Base-by-base conservation (phyloP, 1,284 basidiomycete genomes). In the Tilletiopsis washingtonensis region DNA sequence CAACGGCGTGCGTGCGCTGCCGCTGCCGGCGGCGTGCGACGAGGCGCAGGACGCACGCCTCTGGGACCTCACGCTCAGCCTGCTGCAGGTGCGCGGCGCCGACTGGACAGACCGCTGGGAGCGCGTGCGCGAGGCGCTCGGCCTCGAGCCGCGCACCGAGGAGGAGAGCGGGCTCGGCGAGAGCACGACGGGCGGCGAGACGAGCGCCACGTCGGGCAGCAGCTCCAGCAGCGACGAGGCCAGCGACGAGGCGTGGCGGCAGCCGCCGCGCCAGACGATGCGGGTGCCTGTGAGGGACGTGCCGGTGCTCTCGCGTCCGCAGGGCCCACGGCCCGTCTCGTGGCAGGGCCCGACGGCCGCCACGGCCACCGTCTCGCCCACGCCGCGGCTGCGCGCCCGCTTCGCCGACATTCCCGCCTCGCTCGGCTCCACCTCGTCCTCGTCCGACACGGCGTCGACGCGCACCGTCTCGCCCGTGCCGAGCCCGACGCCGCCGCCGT, bases 51-150 rank as follows among this genome's bases (percentile, higher is more conserved):
- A 66, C 42, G 55, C 61, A 5, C 56, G 59, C 4, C 53, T 69
- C n/a, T 72, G 69, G 69, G 59, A 67, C 38, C 57, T 59, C 36
- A 52, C 69, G 24, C 59, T 72, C 24, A 57, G 62, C 26, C 52
- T 72, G 5, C 61, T 70, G 37, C 67, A 66, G 39, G 64, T 72
- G 1, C 49, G 68, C 4, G 69, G 67, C 4, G 43, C 41, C 2
- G 58, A 53, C 24, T 72, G 69, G 69, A 37, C 49, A n/a, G 58
- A 67, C 40, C 53, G 68, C 6, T 72, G 69, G 69, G 68, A 71
- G 27, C 52, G 59, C 14, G 65, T 72, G 14, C 52, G 68, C 9
- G 43, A 69, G 12, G 56, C 61, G 0, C 47, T 69, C 15, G 69
- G 69, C n/a, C 54, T 67, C 15, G 66, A 69, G 38, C 62, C 69